Base-by-base conservation (phyloP, 352 stramenopile species). In the Aphanomyces invadans region DNA sequence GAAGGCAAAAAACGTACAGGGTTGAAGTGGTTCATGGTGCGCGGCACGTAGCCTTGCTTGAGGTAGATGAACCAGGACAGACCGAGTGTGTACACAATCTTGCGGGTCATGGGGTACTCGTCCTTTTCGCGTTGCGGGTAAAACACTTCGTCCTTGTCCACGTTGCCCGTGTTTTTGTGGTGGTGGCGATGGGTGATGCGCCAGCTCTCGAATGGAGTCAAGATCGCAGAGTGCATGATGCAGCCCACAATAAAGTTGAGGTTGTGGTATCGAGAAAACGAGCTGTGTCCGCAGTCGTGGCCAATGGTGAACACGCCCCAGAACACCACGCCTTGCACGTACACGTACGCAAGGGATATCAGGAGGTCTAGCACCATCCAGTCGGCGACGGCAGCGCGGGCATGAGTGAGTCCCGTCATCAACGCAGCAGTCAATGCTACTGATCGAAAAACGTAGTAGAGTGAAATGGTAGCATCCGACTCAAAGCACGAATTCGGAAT, bases 161-260 rank as follows among this genome's bases (percentile, higher is more conserved):
- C 85, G 74, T 90, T 90, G 69, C 83, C 83, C 67, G 81, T 92
- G 76, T 92, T 92, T 75, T 89, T 90, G 80, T 92, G 83, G 74
- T 92, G 83, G 66, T 88, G 81, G 44, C 83, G 81, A 72, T 90
- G 83, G 54, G 83, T 86, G 55, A 90, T 74, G 70, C 90, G 88
- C 81, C 83, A 92, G 51, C 76, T 77, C 71, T 90, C 77, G 73
- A 80, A 92, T 23, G 83, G 83, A 63, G 80, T 89, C 42, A 92
- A 77, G 68, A 90, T 86, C 55, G 88, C 72, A 72, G 83, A 90
- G 74, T 92, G 83, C 33, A 86, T 86, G 70, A 89, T 65, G 46
- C 77, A 88, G 42, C 83, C 83, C 21, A 90, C 73, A n/a, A 74
- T 62, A 56, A 87, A 88, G 73, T 92, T 92, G 71, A 92, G 74